phyloP scores from a whole-genome alignment of 306 rosid genomes.

The Styphnolobium japonicum region DNA sequence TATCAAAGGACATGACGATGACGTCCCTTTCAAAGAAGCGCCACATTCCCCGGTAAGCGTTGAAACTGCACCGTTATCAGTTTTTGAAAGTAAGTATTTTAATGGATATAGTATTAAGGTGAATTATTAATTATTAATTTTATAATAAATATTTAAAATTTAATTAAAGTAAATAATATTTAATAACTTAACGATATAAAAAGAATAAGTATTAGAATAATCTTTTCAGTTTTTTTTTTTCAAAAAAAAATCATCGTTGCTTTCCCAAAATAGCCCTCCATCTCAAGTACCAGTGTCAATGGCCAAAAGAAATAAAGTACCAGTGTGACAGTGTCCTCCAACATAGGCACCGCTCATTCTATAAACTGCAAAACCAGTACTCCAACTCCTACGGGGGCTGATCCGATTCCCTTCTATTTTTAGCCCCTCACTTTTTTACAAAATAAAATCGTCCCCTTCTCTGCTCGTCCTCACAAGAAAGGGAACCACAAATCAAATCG shows the following conservation, averaged over 20 bases:
- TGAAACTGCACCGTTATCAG: neutral
- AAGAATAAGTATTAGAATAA: too few relatives aligned
- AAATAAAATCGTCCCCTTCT: neutral
- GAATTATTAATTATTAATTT: too few relatives aligned
- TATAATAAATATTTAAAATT: too few relatives aligned
- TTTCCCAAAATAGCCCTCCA: slow-evolving; percentile 11
- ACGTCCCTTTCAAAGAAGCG: slow-evolving; percentile 8
- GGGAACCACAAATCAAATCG: neutral
- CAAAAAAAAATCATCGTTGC: neutral
- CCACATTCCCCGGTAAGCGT: neutral
- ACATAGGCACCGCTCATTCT: neutral
- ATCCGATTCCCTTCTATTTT: neutral
- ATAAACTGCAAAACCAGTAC: neutral
- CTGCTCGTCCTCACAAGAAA: neutral
- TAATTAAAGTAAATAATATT: too few relatives aligned
- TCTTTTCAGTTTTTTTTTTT: neutral
- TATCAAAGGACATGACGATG: neutral
- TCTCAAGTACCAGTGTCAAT: too few relatives aligned
- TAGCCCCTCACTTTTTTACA: neutral
- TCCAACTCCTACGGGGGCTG: neutral
- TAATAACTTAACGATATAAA: too few relatives aligned
- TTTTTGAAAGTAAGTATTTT: too few relatives aligned
- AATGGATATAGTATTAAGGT: too few relatives aligned
- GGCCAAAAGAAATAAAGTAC: too few relatives aligned
- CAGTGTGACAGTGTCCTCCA: too few relatives aligned